Percentiles rank a stretch among this genome's conserved stretches.
These are phyloP conservation scores for Danielozyma ontarioensis DNA, from an alignment of 805 yeast genomes.

Conservation along the genomic window DNA sequence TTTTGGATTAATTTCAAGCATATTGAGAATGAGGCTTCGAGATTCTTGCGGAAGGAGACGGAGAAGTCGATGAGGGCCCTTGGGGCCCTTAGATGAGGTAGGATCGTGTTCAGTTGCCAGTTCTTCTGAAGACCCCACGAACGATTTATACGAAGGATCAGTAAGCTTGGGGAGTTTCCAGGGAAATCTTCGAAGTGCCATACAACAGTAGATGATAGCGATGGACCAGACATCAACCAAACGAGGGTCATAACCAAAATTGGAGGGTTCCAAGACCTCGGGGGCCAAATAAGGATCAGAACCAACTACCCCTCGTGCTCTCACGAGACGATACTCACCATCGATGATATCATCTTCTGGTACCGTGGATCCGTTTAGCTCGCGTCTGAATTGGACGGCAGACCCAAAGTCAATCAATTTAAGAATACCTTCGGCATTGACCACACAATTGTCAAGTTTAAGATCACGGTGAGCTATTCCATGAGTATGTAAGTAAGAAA, in stretches of 20 bases:
- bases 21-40: constrained; percentile 53
- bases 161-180: constrained; percentile 87
- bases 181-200: constrained; percentile 82
- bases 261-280: constrained; percentile 57
- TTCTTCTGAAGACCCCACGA: constrained; percentile 26
- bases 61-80: constrained; percentile 70
- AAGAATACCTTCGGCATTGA: constrained; percentile 64
- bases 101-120: neutral
- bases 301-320: constrained; percentile 85
- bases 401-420: constrained; percentile 93
- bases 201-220: constrained; percentile 89
- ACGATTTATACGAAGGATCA: constrained; percentile 73
- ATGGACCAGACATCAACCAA: constrained; percentile 90
- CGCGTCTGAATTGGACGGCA: constrained; percentile 75
- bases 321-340: constrained; percentile 45
- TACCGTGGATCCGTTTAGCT: constrained; percentile 11
- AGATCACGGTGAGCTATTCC: constrained; percentile 93
- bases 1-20: constrained; percentile 59
- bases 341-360: constrained; percentile 22
- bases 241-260: constrained; percentile 70
- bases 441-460: constrained; percentile 91
- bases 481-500: constrained; percentile 65
- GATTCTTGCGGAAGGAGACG: constrained; percentile 66
- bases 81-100: constrained; percentile 8
- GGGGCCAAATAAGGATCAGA: constrained; percentile 96